Percentiles rank a stretch among this genome's conserved stretches.
Conservation (phyloP, 345 rosid species). For the Durio zibethinus region DNA sequence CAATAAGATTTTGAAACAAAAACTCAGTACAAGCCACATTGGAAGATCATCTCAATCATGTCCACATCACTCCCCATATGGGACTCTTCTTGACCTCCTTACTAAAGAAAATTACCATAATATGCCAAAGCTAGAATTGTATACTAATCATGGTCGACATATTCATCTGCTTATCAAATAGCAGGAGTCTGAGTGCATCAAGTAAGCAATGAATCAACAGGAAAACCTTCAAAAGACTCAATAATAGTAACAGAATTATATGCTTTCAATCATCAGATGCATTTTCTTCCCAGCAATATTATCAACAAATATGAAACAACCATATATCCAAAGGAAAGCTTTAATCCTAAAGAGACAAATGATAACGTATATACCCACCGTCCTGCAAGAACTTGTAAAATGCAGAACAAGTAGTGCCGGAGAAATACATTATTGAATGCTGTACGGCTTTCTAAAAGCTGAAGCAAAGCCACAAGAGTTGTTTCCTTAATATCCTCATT, state of each 20-base stretch:
- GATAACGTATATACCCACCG: constrained; percentile 44
- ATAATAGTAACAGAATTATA: not conserved
- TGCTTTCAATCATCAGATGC: not conserved
- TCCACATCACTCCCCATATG: not conserved
- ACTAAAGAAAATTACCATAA: not conserved
- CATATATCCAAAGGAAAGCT: not conserved
- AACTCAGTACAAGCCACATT: not conserved
- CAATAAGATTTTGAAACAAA: not conserved
- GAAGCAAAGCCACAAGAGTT: constrained; percentile 64
- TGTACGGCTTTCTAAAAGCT: constrained; percentile 61
- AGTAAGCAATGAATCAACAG: not conserved
- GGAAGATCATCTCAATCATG: not conserved
- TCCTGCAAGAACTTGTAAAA: constrained; percentile 77
- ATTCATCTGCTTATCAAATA: not conserved
- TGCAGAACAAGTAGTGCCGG: constrained; percentile 81
- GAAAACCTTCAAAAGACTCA: not conserved
- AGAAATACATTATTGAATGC: constrained; percentile 73
- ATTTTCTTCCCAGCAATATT: not conserved
- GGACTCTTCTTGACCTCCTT: not conserved
- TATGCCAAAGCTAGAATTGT: not conserved
- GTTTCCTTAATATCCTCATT: constrained; percentile 40
- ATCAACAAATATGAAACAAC: not conserved
- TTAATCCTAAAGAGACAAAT: constrained; percentile 2
- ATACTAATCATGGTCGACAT: not conserved
- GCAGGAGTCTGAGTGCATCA: not conserved